A percentile compares a stretch with the other conserved stretches of the same genome.
phyloP scores from a whole-genome alignment of 2,329 filamentous ascomycete genomes.

The Neofusicoccum sp. region DNA sequence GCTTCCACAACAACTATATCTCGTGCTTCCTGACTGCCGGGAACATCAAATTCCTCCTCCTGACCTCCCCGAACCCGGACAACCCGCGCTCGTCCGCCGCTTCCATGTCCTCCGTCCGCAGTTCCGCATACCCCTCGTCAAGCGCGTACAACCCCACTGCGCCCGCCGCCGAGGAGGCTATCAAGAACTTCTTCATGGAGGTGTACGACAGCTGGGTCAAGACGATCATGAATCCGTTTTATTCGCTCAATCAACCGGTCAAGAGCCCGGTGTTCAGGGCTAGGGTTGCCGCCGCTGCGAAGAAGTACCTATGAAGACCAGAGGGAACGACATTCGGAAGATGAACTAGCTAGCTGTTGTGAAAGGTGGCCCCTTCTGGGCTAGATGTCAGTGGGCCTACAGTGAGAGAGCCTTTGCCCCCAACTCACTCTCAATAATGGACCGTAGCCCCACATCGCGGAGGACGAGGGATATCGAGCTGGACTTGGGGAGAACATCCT shows the following conservation, averaged over 20 bases:
- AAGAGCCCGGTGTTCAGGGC: constrained; percentile 83
- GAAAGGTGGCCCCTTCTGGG: too few species aligned
- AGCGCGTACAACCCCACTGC: constrained; percentile 72
- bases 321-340: neutral
- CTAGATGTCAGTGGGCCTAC: too few species aligned
- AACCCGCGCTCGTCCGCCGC: constrained; percentile 22
- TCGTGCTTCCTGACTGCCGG: constrained; percentile 92
- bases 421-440: too few species aligned
- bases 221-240: constrained; percentile 96
- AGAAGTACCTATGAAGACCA: constrained; percentile 77
- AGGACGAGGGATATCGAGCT: too few species aligned
- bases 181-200: constrained; percentile 91
- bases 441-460: too few species aligned
- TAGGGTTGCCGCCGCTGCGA: constrained; percentile 82
- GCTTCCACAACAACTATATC: constrained; percentile 94
- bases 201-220: constrained; percentile 98
- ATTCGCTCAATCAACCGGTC: constrained; percentile 80
- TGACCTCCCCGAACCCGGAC: constrained; percentile 70
- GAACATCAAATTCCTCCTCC: constrained; percentile 90
- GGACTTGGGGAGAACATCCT: too few species aligned
- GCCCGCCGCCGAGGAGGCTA: constrained; percentile 91
- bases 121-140: constrained; percentile 70
- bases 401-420: too few species aligned
- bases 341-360: too few species aligned
- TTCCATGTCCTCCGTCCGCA: constrained; percentile 35